Evolutionary conservation across 257 asterid genomes (phyloP), one percentile per base, ranked within the genome.

Genomic region (Nicotiana tabacum): DNA sequence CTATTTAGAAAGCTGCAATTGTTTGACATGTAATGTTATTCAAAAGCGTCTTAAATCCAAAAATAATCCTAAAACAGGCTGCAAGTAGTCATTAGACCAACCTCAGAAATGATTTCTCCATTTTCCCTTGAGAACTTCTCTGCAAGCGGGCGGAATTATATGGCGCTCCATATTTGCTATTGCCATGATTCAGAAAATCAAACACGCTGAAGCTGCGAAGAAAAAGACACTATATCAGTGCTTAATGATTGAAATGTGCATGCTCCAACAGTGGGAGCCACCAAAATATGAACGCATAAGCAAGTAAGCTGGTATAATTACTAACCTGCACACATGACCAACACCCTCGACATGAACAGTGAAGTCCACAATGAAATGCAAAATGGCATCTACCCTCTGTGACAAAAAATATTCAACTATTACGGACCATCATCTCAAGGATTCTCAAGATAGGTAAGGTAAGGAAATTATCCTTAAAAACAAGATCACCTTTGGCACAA

Each of bases 91-190:
- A 8, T 27, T 24, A 62, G 48, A 66, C 32, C 11, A 48, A 96
- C 99, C 99, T 93, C 87, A 96, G 82, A 89, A 91, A 94, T 13
- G 99, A 96, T 85, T 96, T 96, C 81, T 96, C 99, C 98, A 96
- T 90, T 89, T 96, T 96, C 74, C 99, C 99, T 87, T 96, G 99
- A 37, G 97, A 93, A 87, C 99, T 96, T 90, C 98, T 92, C 88
- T 85, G 90, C 21, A 81, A 80, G 51, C 86, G 84, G 77, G 90
- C 80, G 13, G 95, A 83, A 87, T 89, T 87, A 80, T 84, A 92
- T 12, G 97, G 97, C 0, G 99, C 93, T 64, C 93, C 98, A 66
- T 96, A 96, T 86, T 88, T 89, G 80, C 67, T 83, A 87, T 96
- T 96, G 37, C 99, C 99, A 62, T 96, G 98, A 33, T 85, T 90